Base-by-base conservation (phyloP, 2,329 filamentous ascomycete genomes). In the Aspergillus chevalieri region DNA sequence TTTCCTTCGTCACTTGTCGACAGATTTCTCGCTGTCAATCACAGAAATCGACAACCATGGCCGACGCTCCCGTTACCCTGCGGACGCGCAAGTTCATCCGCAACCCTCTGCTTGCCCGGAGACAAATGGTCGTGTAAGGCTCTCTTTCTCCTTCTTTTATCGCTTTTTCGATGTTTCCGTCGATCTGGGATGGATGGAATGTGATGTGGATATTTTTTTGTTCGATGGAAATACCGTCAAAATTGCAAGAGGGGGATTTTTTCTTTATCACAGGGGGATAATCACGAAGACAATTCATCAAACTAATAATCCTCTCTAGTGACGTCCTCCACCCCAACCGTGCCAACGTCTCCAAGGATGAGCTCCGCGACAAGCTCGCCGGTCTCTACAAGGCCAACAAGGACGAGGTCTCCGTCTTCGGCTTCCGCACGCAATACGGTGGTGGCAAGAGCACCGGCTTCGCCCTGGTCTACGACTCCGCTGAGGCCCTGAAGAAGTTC, bases 1-100 rank as follows among this genome's bases (percentile, higher is more conserved):
- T 58, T 57, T 50, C 58, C 52, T 53, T 51, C 26, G 26, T 30
- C 26, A 30, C 26, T 30, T 30, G 26, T 30, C 26, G 26, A 30
- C 26, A 30, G 26, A 30, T 53, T 56, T 51, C 50, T 57, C 54
- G 52, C 55, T 60, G 53, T 60, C 58, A 55, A 60, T 52, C 55
- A 61, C 61, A 63, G 62, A 54, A 47, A 51, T 54, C 42, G 14
- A 78, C 78, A 80, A 94, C 78, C 77, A 95, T 96, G 92, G 87
- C 91, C 79, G 85, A 89, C 74, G 77, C 71, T 66, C 71, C 85
- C 73, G 85, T 90, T 74, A 90, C 86, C 70, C 79, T 91, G 80
- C 85, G 93, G 82, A 98, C 93, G 79, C 92, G 93, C 88, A 97
- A 97, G 84, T 98, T 98, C 88, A 94, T 97, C 81, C 89, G 91